Evolutionary conservation across 352 stramenopile genomes (phyloP).

Genomic region (Globisporangium spinosum): DNA sequence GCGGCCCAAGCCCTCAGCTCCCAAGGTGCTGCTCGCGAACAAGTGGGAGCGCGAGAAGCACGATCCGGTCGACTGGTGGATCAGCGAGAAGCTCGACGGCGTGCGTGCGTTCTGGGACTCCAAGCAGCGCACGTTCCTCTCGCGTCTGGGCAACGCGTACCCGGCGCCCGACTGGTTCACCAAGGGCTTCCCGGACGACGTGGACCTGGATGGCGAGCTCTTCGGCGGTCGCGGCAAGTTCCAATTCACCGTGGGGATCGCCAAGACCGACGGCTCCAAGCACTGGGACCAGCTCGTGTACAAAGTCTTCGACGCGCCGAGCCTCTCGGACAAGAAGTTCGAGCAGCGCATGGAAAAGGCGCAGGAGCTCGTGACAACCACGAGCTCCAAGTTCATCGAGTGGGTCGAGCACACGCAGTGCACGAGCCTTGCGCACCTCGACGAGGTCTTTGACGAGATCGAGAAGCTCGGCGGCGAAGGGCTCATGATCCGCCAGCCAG

Average conservation of each 20-base stretch:
- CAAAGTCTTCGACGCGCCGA: slow-evolving; percentile 66
- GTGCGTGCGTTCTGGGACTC: slow-evolving; percentile 66
- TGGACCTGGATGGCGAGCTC: slow-evolving; percentile 71
- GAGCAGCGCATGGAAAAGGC: slow-evolving; percentile 50
- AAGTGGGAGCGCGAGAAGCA: slow-evolving; percentile 70
- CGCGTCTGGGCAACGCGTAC: slow-evolving; percentile 60
- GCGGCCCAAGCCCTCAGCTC: slow-evolving; percentile 28
- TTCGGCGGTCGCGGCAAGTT: slow-evolving; percentile 61
- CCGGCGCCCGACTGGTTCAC: slow-evolving; percentile 61
- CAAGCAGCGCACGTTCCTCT: slow-evolving; percentile 48
- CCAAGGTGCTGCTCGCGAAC: slow-evolving; percentile 54
- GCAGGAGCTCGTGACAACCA: slow-evolving; percentile 23
- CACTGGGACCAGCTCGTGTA: slow-evolving; percentile 59
- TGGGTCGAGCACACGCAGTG: slow-evolving; percentile 65
- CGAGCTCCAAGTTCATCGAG: slow-evolving; percentile 41
- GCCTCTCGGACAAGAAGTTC: slow-evolving; percentile 41
- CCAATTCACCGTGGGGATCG: slow-evolving; percentile 62
- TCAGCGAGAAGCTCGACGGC: slow-evolving; percentile 77
- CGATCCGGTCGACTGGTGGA: slow-evolving; percentile 56
- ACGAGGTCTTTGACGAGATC: slow-evolving; percentile 51
- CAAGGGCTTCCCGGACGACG: slow-evolving; percentile 41
- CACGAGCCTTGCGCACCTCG: slow-evolving; percentile 40
- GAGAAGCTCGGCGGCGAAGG: slow-evolving; percentile 63
- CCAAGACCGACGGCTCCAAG: slow-evolving; percentile 52
- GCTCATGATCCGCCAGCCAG: slow-evolving; percentile 64